Evolutionary conservation across 306 rosid species (phyloP).

Genomic region (peach (Prunus persica)): DNA sequence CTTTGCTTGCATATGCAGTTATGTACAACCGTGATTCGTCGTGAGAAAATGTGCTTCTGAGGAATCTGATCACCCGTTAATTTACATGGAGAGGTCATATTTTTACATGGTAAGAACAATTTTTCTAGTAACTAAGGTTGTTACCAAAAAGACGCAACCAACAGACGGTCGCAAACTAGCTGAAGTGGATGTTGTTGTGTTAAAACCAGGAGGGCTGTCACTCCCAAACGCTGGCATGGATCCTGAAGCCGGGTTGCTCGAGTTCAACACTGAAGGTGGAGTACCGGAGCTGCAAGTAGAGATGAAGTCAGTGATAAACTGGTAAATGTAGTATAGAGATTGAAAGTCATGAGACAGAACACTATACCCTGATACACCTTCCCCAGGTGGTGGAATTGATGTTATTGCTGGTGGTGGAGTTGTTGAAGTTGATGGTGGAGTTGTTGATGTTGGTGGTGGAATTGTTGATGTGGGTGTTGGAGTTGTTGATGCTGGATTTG

Average conservation of each 20-base stretch:
- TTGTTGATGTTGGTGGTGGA: background rate
- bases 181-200: constrained; percentile 44
- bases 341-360: constrained; percentile 3
- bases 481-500: constrained; percentile 4
- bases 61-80: constrained; percentile 1
- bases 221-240: constrained; percentile 44
- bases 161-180: constrained; percentile 42
- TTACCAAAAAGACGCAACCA: constrained; percentile 42
- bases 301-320: background rate
- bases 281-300: constrained; percentile 47
- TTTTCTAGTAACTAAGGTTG: constrained; percentile 33
- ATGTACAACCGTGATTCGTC: constrained; percentile 17
- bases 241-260: constrained; percentile 62
- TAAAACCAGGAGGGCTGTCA: constrained; percentile 41
- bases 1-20: constrained; percentile 23
- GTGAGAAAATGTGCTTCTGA: constrained; percentile 10
- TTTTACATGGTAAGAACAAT: constrained; percentile 28
- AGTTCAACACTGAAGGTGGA: constrained; percentile 55
- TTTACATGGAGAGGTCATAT: constrained; percentile 7
- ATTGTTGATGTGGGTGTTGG: constrained; percentile 16
- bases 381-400: constrained; percentile 40
- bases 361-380: constrained; percentile 48
- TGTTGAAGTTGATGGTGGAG: background rate
- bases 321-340: background rate
- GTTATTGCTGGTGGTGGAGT: constrained; percentile 32